A percentile compares a stretch with the other conserved stretches of the same genome.
Conservation (phyloP, 2,329 filamentous ascomycete genomes). For the Cladophialophora psammophila region DNA sequence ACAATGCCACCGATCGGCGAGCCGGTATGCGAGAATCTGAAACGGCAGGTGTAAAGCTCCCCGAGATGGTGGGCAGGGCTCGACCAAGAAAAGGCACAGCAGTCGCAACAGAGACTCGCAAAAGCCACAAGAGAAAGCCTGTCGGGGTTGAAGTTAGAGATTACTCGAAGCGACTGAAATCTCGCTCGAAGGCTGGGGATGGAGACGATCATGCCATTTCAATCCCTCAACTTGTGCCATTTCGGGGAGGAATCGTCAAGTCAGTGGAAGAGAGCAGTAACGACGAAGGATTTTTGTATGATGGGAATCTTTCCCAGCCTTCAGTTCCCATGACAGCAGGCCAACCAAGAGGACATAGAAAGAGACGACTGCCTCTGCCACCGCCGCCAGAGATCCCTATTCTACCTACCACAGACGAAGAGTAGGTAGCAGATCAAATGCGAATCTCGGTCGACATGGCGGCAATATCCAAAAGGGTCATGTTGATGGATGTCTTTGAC, state of each 20-base stretch:
- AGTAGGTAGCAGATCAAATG: constrained; percentile 4
- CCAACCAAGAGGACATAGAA: constrained; percentile 3
- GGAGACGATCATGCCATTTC: neutral
- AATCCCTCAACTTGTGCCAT: constrained; percentile 21
- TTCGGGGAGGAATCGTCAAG: constrained; percentile 1
- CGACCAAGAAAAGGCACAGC: neutral
- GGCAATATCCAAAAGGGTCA: neutral
- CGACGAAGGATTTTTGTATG: constrained; percentile 24
- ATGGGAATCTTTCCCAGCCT: neutral
- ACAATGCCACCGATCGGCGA: neutral
- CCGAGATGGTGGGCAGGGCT: neutral
- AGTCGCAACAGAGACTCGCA: neutral
- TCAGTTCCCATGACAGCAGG: neutral
- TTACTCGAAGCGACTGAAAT: constrained; percentile 8
- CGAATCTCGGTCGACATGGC: neutral
- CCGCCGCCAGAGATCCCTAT: constrained; percentile 39
- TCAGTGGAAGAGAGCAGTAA: constrained; percentile 24
- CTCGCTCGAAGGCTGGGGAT: neutral
- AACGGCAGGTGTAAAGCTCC: neutral
- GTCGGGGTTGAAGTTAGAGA: neutral
- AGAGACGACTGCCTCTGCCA: constrained; percentile 26
- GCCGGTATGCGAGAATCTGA: neutral
- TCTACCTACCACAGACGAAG: constrained; percentile 33
- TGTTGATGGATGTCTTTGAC: neutral
- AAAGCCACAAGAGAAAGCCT: constrained; percentile 6